Percentiles rank a stretch among this genome's conserved stretches.
phyloP scores from a whole-genome alignment of 306 rosid species.

The Medicago arabica region DNA sequence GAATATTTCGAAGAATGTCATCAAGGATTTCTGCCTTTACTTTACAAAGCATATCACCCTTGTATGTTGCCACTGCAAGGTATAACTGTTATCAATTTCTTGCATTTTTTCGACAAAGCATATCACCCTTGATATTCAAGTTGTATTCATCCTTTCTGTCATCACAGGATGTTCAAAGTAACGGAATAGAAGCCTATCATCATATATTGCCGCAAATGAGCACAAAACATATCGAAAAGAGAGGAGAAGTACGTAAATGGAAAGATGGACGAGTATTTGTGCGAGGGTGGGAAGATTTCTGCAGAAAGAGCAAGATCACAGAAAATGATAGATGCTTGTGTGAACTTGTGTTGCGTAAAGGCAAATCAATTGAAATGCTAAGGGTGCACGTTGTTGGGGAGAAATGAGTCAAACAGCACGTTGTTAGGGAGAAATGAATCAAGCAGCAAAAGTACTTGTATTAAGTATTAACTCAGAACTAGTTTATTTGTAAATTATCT shows the following conservation, averaged over 20 bases:
- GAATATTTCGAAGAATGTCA: slow-evolving; percentile 19
- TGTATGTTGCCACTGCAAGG: slow-evolving; percentile 42
- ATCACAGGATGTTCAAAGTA: slow-evolving; percentile 19
- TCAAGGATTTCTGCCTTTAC: not conserved
- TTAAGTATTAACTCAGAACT: not conserved
- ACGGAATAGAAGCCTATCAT: not conserved
- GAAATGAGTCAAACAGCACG: not conserved
- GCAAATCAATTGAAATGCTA: not conserved
- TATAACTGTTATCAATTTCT: not conserved
- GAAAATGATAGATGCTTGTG: slow-evolving; percentile 29
- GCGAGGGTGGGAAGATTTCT: slow-evolving; percentile 7
- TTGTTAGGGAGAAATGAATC: not conserved
- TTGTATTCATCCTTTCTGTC: not conserved
- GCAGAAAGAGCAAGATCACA: slow-evolving; percentile 24
- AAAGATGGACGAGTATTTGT: slow-evolving; percentile 33
- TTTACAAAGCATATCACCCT: slow-evolving; percentile 21
- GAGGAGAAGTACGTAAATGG: slow-evolving; percentile 25
- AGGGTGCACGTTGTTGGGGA: slow-evolving; percentile 31
- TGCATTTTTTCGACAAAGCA: no score
- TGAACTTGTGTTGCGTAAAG: slow-evolving; percentile 30
- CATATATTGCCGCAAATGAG: not conserved
- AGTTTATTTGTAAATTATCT: not conserved
- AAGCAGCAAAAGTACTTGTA: not conserved
- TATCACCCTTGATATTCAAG: not conserved
- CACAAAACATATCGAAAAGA: not conserved